phyloP scores from a whole-genome alignment of 345 rosid species.

The Erysimum cheiranthoides region DNA sequence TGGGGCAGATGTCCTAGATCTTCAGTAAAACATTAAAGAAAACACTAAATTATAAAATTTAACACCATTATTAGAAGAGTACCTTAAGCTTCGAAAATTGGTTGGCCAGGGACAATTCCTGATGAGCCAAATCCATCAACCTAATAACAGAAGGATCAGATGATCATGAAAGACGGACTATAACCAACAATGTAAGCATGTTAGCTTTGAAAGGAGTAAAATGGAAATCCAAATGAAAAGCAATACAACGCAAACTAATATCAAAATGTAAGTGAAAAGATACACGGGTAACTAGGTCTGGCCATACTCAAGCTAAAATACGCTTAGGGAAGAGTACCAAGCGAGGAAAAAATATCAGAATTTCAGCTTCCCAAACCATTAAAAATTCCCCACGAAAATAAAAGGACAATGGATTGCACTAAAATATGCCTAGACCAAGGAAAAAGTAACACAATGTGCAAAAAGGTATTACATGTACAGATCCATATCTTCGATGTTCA shows the following conservation, averaged over 20 bases:
- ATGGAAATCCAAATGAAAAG: neutral
- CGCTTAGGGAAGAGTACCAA: constrained; percentile 9
- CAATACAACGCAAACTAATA: constrained; percentile 12
- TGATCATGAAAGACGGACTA: constrained; percentile 12
- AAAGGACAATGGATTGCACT: constrained; percentile 20
- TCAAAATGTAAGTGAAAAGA: constrained; percentile 3
- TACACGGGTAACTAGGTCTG: constrained; percentile 15
- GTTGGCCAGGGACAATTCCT: constrained; percentile 86
- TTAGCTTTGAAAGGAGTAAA: constrained; percentile 24
- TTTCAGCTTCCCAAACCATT: constrained; percentile 26
- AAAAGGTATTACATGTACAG: constrained; percentile 75
- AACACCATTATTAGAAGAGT: constrained; percentile 12
- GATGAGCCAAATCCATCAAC: constrained; percentile 91
- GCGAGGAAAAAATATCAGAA: constrained; percentile 18
- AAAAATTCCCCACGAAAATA: constrained; percentile 16
- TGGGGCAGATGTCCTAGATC: constrained; percentile 8
- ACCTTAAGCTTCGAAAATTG: constrained; percentile 93
- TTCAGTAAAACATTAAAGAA: constrained; percentile 19
- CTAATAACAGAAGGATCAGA: constrained; percentile 50
- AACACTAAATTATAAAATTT: constrained; percentile 5
- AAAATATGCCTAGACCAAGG: constrained; percentile 8
- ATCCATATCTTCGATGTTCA: constrained; percentile 94
- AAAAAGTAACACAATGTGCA: constrained; percentile 32
- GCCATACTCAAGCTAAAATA: constrained; percentile 24
- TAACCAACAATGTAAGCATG: constrained; percentile 10